Percentiles rank a stretch among this genome's conserved stretches.
These are phyloP conservation scores for Hydnomerulius pinastri DNA, from an alignment of 768 basidiomycete genomes.

Conservation along the genomic window DNA sequence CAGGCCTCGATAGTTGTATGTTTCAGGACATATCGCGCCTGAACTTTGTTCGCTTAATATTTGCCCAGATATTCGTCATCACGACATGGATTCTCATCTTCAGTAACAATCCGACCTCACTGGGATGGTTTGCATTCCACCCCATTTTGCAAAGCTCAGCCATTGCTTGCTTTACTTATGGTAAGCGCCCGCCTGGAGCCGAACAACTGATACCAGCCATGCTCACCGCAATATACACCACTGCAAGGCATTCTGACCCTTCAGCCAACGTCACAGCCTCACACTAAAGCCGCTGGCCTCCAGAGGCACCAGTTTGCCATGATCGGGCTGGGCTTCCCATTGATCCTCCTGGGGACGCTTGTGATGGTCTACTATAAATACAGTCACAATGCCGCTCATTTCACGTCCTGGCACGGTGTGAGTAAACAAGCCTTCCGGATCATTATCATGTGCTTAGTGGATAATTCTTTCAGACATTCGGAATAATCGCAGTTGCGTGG, in stretches of 20 bases:
- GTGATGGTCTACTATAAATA: slow-evolving; percentile 67
- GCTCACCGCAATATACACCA: not conserved
- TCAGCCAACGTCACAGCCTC: slow-evolving; percentile 69
- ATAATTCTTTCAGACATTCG: slow-evolving; percentile 50
- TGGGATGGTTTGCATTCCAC: slow-evolving; percentile 69
- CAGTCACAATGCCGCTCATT: slow-evolving; percentile 51
- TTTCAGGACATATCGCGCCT: not conserved
- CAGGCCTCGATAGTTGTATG: slow-evolving; percentile 24
- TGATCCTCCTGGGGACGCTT: slow-evolving; percentile 59
- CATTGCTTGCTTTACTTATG: slow-evolving; percentile 59
- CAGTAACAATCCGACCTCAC: slow-evolving; percentile 41
- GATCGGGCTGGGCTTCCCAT: slow-evolving; percentile 54
- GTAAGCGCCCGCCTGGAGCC: slow-evolving; percentile 36
- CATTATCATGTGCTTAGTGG: not conserved
- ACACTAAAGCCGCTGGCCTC: slow-evolving; percentile 66
- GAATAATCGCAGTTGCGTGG: slow-evolving; percentile 63
- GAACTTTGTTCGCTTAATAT: not conserved
- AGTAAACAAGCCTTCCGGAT: slow-evolving; percentile 18
- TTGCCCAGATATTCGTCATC: slow-evolving; percentile 39
- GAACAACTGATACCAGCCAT: not conserved
- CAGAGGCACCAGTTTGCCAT: slow-evolving; percentile 68
- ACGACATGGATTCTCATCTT: slow-evolving; percentile 50
- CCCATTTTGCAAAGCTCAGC: slow-evolving; percentile 63
- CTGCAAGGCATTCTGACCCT: slow-evolving; percentile 68
- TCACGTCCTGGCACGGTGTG: slow-evolving; percentile 78